Evolutionary conservation across 2,329 filamentous ascomycete genomes (phyloP), one percentile per base, ranked within the genome.

Genomic region (Phialemoniopsis sp.): DNA sequence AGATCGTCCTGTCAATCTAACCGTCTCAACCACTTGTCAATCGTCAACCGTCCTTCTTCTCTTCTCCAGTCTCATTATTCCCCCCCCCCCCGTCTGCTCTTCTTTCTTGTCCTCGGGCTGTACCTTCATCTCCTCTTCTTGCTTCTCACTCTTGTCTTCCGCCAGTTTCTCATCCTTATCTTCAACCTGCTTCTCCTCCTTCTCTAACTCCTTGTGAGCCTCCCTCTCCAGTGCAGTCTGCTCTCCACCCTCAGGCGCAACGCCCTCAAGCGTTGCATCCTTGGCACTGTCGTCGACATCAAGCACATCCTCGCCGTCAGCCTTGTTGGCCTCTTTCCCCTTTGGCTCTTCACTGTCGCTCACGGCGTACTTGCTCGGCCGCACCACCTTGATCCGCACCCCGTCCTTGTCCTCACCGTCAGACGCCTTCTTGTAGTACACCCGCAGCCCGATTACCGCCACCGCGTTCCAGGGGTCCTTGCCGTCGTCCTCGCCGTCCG

Each of bases 401-500:
- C 41, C 42, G 14, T 47, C 44, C 7, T 55, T 57, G 61, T 67
- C 66, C 26, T 71, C 62, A 39, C 70, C 49, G 9, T 51, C 47
- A 12, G 46, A 46, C 2, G 34, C 39, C 8, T 54, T 59, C 46
- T 70, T 71, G 56, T 74, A 70, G 54, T 81, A 82, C 7, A 83
- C 68, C 15, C 76, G 68, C 40, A 83, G 58, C 1, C 79, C 78
- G 0, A 82, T 69, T 13, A 80, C 76, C 13, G 68, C 75, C 10
- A 82, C 67, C 1, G 79, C 78, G 51, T 82, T 82, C 79, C 79
- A 83, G 0, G 76, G 70, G 19, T 79, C 70, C 26, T 60, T 63
- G 49, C 74, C 70, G 28, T 69, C 69, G 43, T 70, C 68, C 19
- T 63, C 62, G 16, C 69, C 65, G 19, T 73, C 69, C 7, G 62